Evolutionary conservation across 495 filamentous ascomycete species (phyloP).

Genomic region (Penicillium steckii): DNA sequence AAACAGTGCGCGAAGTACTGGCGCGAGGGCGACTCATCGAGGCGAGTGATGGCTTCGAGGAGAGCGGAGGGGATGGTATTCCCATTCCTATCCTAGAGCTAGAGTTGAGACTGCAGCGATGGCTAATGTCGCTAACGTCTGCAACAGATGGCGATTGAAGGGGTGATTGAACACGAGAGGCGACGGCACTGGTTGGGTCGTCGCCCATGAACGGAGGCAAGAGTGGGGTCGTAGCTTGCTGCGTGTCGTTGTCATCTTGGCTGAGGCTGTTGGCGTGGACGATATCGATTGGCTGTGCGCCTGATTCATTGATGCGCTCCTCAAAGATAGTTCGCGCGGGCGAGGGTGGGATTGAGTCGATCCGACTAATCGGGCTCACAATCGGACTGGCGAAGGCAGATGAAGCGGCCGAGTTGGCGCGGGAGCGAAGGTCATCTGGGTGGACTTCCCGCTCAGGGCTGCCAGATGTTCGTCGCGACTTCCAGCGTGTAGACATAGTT

Average conservation of each 20-base stretch:
- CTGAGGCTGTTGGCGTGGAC: slow-evolving; percentile 53
- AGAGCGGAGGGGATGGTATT: slow-evolving; percentile 74
- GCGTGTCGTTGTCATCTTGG: slow-evolving; percentile 54
- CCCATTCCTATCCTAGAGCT: slow-evolving; percentile 49
- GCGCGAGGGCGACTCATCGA: slow-evolving; percentile 62
- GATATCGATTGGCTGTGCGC: slow-evolving; percentile 53
- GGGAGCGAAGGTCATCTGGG: slow-evolving; percentile 40
- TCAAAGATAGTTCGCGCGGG: slow-evolving; percentile 67
- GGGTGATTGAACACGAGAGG: slow-evolving; percentile 62
- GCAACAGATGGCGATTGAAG: slow-evolving; percentile 77
- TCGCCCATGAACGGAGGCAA: slow-evolving; percentile 76
- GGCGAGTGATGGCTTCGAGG: slow-evolving; percentile 72
- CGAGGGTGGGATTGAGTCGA: slow-evolving; percentile 60
- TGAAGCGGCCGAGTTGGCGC: slow-evolving; percentile 59
- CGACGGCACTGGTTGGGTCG: slow-evolving; percentile 36
- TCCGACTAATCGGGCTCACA: slow-evolving; percentile 46
- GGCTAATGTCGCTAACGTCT: slow-evolving; percentile 36
- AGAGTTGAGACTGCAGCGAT: slow-evolving; percentile 31
- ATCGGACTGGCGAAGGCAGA: slow-evolving; percentile 65
- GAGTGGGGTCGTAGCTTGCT: slow-evolving; percentile 73
- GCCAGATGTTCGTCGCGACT: slow-evolving; percentile 52
- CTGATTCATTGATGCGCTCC: slow-evolving; percentile 51
- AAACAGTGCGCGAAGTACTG: slow-evolving; percentile 47
- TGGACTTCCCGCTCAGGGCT: slow-evolving; percentile 42
- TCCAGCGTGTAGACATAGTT: slow-evolving; percentile 67